Evolutionary conservation across 176 grass and related monocot genomes (phyloP).

Genomic region (Pharus latifolius): DNA sequence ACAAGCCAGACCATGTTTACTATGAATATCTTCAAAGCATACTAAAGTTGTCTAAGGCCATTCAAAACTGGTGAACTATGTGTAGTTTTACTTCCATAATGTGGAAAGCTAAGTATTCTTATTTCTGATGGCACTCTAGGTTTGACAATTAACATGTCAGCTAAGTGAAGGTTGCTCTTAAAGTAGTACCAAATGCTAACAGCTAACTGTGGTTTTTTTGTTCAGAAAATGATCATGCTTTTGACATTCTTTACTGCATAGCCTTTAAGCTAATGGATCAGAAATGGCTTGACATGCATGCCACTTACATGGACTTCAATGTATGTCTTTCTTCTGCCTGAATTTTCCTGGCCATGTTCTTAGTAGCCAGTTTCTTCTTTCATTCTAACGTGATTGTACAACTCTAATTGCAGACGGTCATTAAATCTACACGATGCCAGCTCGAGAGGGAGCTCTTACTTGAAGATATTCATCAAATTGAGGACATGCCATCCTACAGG

Average conservation of each 20-base stretch:
- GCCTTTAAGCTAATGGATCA: constrained; percentile 91
- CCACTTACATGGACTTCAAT: constrained; percentile 96
- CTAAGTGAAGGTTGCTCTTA: not conserved
- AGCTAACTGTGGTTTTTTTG: constrained; percentile 9
- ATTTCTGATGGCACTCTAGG: not conserved
- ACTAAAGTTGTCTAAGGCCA: not conserved
- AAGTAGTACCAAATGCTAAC: not conserved
- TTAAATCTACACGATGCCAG: constrained; percentile 66
- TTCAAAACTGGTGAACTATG: not conserved
- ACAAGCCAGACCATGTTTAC: not conserved
- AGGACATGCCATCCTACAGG: constrained; percentile 74
- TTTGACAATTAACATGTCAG: not conserved
- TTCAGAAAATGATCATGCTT: constrained; percentile 84
- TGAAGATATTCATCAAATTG: constrained; percentile 70
- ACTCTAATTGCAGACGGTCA: constrained; percentile 41
- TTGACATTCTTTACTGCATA: constrained; percentile 94
- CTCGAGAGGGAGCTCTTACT: constrained; percentile 79
- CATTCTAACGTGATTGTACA: constrained; percentile 6
- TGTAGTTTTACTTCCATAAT: not conserved
- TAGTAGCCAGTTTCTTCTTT: not conserved
- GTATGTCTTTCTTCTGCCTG: constrained; percentile 28
- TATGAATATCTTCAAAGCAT: not conserved
- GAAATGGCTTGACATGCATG: constrained; percentile 89
- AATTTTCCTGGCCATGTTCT: not conserved
- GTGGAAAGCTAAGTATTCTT: not conserved